Evolutionary conservation across 306 rosid species (phyloP).

Genomic region (Trifolium dubium): DNA sequence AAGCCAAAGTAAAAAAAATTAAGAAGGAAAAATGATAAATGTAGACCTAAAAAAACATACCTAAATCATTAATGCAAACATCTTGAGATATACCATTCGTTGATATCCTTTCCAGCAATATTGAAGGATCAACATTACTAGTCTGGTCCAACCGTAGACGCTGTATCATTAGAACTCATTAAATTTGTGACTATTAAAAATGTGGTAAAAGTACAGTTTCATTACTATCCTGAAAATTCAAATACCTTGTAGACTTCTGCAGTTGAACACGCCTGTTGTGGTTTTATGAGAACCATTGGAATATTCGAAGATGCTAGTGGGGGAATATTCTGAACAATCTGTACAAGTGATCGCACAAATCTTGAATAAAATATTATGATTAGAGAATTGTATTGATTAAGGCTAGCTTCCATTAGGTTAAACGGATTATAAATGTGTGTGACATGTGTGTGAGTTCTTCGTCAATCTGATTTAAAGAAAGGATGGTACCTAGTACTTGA

Average conservation of each 20-base stretch:
- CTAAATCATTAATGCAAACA: constrained; percentile 88
- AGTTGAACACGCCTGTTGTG: constrained; percentile 87
- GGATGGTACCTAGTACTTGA: constrained; percentile 39
- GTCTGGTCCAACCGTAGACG: constrained; percentile 70
- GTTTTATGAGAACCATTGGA: constrained; percentile 97
- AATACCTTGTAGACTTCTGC: constrained; percentile 96
- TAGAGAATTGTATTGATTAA: constrained; percentile 17
- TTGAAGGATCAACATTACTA: constrained; percentile 67
- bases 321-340: constrained; percentile 80
- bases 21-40: background rate
- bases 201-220: constrained; percentile 5
- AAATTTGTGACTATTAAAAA: constrained; percentile 26
- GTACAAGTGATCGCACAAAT: constrained; percentile 39
- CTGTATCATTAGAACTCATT: constrained; percentile 52
- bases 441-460: constrained; percentile 11
- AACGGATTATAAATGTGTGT: background rate
- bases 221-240: constrained; percentile 24
- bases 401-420: constrained; percentile 33
- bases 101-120: constrained; percentile 78
- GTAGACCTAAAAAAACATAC: constrained; percentile 49
- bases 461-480: constrained; percentile 12
- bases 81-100: constrained; percentile 82
- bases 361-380: constrained; percentile 35
- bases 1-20: constrained; percentile 16
- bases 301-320: constrained; percentile 70